phyloP scores from a whole-genome alignment of 2,329 filamentous ascomycete species.

The Ascomycota sp. region DNA sequence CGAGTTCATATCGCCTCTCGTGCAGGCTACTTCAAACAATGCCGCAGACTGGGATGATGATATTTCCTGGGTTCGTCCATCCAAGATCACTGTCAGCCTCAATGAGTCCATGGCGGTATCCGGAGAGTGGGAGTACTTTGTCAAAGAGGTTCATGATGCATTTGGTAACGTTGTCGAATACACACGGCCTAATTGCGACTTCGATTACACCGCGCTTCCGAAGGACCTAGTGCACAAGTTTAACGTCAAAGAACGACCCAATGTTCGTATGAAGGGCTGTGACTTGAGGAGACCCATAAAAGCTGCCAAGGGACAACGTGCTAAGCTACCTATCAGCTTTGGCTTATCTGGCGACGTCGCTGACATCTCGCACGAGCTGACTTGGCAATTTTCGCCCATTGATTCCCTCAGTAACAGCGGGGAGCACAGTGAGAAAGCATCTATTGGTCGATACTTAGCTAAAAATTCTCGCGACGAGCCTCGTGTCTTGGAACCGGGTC shows the following conservation, averaged over 20 bases:
- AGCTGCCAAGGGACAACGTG: constrained; percentile 53
- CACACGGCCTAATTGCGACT: constrained; percentile 42
- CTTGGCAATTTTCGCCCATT: constrained; percentile 66
- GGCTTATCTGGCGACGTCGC: constrained; percentile 35
- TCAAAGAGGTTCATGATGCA: constrained; percentile 82
- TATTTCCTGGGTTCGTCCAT: constrained; percentile 60
- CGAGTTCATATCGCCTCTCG: constrained; percentile 57
- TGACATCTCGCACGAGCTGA: constrained; percentile 50
- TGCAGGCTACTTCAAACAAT: constrained; percentile 39
- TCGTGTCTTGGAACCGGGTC: constrained; percentile 52
- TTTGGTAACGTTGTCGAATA: constrained; percentile 77
- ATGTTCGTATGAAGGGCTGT: constrained; percentile 50
- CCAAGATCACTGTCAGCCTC: constrained; percentile 57
- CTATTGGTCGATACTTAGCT: constrained; percentile 36
- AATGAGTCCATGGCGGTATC: constrained; percentile 72
- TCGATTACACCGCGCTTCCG: constrained; percentile 35
- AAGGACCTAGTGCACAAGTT: constrained; percentile 57
- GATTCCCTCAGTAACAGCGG: constrained; percentile 47
- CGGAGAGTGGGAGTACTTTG: constrained; percentile 72
- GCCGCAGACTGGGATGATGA: constrained; percentile 44
- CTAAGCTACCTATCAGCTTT: constrained; percentile 52
- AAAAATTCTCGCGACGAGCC: constrained; percentile 44
- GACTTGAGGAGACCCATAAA: constrained; percentile 64
- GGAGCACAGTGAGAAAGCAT: constrained; percentile 42
- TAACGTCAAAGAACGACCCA: constrained; percentile 69